Conservation (phyloP, 352 stramenopile genomes). For the Globisporangium abappressorium region DNA sequence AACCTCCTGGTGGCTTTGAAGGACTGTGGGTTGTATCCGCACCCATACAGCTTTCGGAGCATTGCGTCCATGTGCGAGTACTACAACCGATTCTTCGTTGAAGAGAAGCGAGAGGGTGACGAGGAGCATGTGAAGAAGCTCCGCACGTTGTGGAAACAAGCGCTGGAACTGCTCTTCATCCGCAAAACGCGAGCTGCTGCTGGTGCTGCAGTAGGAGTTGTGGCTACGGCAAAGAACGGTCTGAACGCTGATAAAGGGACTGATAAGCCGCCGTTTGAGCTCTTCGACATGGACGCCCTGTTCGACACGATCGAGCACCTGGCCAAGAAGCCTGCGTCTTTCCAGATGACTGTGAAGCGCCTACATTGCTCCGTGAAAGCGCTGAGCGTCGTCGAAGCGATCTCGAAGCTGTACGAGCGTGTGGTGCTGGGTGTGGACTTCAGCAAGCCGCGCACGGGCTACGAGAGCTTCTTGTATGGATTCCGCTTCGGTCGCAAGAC, state of each 20-base stretch:
- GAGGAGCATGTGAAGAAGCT: constrained; percentile 37
- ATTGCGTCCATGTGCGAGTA: constrained; percentile 60
- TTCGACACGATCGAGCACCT: constrained; percentile 50
- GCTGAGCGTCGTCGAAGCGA: constrained; percentile 51
- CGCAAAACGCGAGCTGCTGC: constrained; percentile 36
- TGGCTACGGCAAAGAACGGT: constrained; percentile 12
- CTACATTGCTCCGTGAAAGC: constrained; percentile 60
- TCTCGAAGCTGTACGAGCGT: constrained; percentile 63
- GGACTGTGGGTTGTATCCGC: constrained; percentile 39
- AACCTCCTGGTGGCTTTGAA: constrained; percentile 67
- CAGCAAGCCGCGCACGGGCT: constrained; percentile 43
- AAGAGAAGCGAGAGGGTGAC: constrained; percentile 26
- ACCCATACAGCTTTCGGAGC: constrained; percentile 42
- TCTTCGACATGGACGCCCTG: constrained; percentile 61
- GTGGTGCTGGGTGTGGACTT: constrained; percentile 63
- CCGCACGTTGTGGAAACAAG: constrained; percentile 39
- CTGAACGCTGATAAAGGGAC: constrained; percentile 11
- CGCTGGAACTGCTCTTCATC: constrained; percentile 64
- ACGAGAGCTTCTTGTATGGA: constrained; percentile 59
- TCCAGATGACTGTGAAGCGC: constrained; percentile 50
- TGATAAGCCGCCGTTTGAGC: constrained; percentile 31
- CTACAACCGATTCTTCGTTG: constrained; percentile 49
- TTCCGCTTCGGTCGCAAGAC: constrained; percentile 72
- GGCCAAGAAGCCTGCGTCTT: constrained; percentile 40
- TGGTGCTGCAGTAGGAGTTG: not conserved